phyloP scores from a whole-genome alignment of 2,329 filamentous ascomycete genomes.

The Sporothrix schenckii region DNA sequence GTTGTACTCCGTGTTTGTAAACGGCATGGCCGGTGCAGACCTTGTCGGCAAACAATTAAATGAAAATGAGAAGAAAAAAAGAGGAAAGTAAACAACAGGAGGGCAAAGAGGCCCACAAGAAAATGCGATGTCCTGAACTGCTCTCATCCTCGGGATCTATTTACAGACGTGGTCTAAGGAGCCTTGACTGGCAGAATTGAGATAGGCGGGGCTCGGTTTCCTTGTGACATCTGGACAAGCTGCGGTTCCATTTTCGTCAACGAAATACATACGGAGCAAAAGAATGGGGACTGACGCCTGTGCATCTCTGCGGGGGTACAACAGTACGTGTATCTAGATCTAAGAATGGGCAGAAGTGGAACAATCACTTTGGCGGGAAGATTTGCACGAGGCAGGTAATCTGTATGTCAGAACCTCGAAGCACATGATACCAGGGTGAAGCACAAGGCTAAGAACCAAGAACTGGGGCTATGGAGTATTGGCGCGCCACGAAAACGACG shows the following conservation, averaged over 20 bases:
- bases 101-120: neutral
- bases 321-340: neutral
- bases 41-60: neutral
- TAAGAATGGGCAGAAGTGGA: neutral
- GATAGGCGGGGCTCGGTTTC: constrained; percentile 17
- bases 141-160: constrained; percentile 8
- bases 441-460: neutral
- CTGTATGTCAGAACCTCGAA: neutral
- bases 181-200: constrained; percentile 10
- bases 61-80: neutral
- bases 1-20: too few species aligned
- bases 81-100: neutral
- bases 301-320: too few species aligned
- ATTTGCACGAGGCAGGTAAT: neutral
- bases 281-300: neutral
- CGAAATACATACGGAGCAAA: neutral
- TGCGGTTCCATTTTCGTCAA: neutral
- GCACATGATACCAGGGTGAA: neutral
- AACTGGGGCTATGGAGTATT: neutral
- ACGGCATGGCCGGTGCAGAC: constrained; percentile 2
- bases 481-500: constrained; percentile 5
- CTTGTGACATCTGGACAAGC: neutral
- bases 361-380: neutral
- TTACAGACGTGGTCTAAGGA: constrained; percentile 2
- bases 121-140: neutral